Conservation (phyloP, 305 asterid species). For the Withania somnifera region DNA sequence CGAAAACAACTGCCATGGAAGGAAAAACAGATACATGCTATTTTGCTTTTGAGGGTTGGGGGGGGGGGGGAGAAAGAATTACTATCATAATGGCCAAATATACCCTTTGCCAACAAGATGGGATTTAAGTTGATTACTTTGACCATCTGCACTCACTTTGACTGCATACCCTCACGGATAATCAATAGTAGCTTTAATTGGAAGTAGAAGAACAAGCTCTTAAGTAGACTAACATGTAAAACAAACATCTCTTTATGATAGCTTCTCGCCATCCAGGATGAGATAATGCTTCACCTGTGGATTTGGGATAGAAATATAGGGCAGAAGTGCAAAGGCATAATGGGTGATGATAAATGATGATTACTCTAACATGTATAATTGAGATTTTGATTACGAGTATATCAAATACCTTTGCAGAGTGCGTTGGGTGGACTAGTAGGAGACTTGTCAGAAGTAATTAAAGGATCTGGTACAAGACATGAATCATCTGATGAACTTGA, state of each 20-base stretch:
- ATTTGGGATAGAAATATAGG: neutral
- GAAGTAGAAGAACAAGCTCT: neutral
- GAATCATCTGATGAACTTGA: neutral
- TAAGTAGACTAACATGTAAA: neutral
- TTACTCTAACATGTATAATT: neutral
- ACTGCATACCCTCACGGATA: neutral
- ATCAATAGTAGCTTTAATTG: neutral
- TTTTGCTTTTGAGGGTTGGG: too few species aligned
- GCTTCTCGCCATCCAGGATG: neutral
- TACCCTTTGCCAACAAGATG: neutral
- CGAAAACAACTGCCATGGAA: too few species aligned
- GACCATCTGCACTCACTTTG: neutral
- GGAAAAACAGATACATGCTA: too few species aligned
- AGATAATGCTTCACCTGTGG: neutral
- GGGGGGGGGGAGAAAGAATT: too few species aligned
- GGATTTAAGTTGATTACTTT: neutral
- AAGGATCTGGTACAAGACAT: neutral
- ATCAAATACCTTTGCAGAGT: too few species aligned
- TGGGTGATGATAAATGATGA: neutral
- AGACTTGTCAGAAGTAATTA: neutral
- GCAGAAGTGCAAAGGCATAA: neutral
- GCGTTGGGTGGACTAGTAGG: neutral
- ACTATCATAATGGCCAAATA: neutral
- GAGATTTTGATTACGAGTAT: too few species aligned
- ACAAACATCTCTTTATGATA: neutral